A percentile compares a stretch with the other conserved stretches of the same genome.
Evolutionary conservation across 1,284 basidiomycete genomes (phyloP).

Genomic region (Sanghuangporus baumii): DNA sequence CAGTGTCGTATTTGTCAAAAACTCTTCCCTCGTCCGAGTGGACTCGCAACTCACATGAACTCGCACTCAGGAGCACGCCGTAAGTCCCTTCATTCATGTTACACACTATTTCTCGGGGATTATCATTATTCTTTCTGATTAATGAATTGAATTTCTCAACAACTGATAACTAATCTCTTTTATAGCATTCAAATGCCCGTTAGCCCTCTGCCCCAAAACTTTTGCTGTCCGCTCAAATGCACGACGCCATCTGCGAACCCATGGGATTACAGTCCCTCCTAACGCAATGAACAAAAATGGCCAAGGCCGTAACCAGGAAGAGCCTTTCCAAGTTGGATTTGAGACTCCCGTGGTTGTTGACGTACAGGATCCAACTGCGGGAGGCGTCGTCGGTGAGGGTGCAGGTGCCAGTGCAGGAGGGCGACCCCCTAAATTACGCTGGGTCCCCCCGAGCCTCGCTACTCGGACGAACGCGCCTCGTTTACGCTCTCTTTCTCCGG

Average conservation of each 20-base stretch:
- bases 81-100: slow-evolving; percentile 27
- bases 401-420: background rate
- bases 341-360: slow-evolving; percentile 39
- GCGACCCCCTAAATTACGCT: slow-evolving; percentile 36
- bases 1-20: slow-evolving; percentile 51
- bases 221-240: slow-evolving; percentile 62
- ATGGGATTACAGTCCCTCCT: slow-evolving; percentile 32
- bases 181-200: slow-evolving; percentile 46
- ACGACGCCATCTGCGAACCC: slow-evolving; percentile 52
- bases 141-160: background rate
- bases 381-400: background rate
- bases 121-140: background rate
- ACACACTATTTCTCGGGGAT: background rate
- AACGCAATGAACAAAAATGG: slow-evolving; percentile 11
- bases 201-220: slow-evolving; percentile 41
- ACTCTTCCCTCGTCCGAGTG: slow-evolving; percentile 58
- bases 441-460: slow-evolving; percentile 37
- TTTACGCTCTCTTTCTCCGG: slow-evolving; percentile 17
- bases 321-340: slow-evolving; percentile 38
- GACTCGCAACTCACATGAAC: slow-evolving; percentile 68
- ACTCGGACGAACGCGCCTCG: slow-evolving; percentile 26
- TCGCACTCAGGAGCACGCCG: slow-evolving; percentile 64
- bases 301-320: slow-evolving; percentile 19
- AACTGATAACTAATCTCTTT: background rate
- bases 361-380: slow-evolving; percentile 29